A percentile compares a stretch with the other conserved stretches of the same genome.
Conservation (phyloP, 805 yeast genomes). For the Sugiyamaella lignohabitans region DNA sequence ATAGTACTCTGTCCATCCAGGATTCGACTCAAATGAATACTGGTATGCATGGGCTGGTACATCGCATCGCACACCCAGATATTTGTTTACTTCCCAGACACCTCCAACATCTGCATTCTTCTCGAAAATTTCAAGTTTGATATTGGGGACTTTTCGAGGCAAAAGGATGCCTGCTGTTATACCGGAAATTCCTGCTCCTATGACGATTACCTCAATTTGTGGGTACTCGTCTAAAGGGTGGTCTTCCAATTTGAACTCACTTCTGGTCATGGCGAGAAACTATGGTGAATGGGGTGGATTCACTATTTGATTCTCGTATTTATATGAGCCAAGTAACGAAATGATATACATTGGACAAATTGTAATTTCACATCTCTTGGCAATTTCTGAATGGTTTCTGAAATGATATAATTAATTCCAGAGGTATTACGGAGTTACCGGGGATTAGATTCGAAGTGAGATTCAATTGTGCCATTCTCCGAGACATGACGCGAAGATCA, state of each 20-base stretch:
- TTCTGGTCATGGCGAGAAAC: neutral
- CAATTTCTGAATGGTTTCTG: too few relatives aligned
- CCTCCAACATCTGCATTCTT: constrained; percentile 27
- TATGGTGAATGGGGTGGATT: neutral
- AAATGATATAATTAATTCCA: too few relatives aligned
- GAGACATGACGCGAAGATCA: too few relatives aligned
- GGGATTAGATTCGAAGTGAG: too few relatives aligned
- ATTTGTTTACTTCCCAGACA: constrained; percentile 22
- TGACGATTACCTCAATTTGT: constrained; percentile 19
- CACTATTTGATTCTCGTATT: too few relatives aligned
- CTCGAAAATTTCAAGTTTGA: constrained; percentile 23
- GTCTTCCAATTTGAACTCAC: constrained; percentile 2
- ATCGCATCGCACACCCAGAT: constrained; percentile 26
- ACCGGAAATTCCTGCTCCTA: constrained; percentile 30
- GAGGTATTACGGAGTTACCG: too few relatives aligned
- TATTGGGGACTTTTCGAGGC: constrained; percentile 21
- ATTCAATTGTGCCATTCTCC: too few relatives aligned
- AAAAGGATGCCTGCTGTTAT: constrained; percentile 23
- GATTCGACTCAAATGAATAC: constrained; percentile 26
- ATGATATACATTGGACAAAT: too few relatives aligned
- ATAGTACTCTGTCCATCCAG: constrained; percentile 24
- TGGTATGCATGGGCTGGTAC: constrained; percentile 28
- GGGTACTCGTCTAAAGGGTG: constrained; percentile 9
- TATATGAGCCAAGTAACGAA: too few relatives aligned
- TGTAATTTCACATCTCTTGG: too few relatives aligned